Percentiles rank a stretch among this genome's conserved stretches.
phyloP scores from a whole-genome alignment of 257 asterid genomes.

The Solanum chmielewskii region DNA sequence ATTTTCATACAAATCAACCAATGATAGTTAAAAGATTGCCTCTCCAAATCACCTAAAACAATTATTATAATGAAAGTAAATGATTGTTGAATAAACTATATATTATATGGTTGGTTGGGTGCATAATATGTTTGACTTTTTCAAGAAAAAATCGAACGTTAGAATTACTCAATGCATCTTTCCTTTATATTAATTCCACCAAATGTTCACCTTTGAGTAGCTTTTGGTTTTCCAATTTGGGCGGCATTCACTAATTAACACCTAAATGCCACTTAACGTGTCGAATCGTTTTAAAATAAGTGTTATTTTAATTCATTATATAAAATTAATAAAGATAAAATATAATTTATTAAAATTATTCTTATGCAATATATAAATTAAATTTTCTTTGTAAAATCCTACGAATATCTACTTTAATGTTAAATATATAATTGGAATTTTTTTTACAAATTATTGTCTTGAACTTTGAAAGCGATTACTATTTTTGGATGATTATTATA shows the following conservation, averaged over 20 bases:
- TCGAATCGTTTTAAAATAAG: background rate
- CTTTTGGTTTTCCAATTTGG: constrained; percentile 9
- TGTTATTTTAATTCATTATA: too few relatives aligned
- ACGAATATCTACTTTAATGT: too few relatives aligned
- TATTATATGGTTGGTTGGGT: background rate
- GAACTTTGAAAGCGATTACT: too few relatives aligned
- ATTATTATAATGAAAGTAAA: background rate
- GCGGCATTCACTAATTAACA: constrained; percentile 10
- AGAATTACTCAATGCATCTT: constrained; percentile 32
- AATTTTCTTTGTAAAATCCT: background rate
- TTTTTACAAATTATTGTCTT: background rate
- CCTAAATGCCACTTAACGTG: background rate
- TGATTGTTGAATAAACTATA: background rate
- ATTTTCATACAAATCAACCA: background rate
- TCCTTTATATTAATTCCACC: constrained; percentile 13
- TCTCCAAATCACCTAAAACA: background rate
- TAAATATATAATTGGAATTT: too few relatives aligned
- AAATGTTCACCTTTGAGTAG: constrained; percentile 31
- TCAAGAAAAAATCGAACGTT: constrained; percentile 22
- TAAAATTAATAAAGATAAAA: background rate
- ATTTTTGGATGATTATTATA: too few relatives aligned
- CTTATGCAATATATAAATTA: too few relatives aligned
- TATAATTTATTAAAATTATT: background rate
- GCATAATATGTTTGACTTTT: constrained; percentile 15
- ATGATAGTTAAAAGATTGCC: background rate